Conservation (phyloP, 768 basidiomycete species). For the Fibroporia radiculosa region DNA sequence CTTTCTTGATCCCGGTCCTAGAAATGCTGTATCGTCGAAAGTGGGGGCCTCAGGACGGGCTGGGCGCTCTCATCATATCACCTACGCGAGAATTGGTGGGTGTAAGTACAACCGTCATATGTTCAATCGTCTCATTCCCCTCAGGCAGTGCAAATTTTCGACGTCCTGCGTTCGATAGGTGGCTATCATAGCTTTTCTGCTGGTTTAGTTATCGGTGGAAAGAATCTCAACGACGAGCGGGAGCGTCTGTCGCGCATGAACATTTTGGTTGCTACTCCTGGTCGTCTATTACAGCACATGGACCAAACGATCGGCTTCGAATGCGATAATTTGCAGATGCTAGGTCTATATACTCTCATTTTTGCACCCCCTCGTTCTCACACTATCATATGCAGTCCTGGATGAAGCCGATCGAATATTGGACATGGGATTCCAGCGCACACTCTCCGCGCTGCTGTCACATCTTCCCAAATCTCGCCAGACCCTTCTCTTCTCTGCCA, state of each 20-base stretch:
- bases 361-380: not conserved
- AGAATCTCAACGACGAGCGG: conserved; percentile 87
- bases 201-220: conserved; percentile 93
- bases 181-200: conserved; percentile 89
- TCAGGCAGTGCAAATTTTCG: conserved; percentile 97
- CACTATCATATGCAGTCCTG: conserved; percentile 51
- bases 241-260: conserved; percentile 92
- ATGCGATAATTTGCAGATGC: conserved; percentile 80
- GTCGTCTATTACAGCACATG: conserved; percentile 92
- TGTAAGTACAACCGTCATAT: conserved; percentile 5
- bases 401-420: conserved; percentile 97
- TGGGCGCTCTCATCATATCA: conserved; percentile 87
- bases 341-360: conserved; percentile 48
- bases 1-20: conserved; percentile 61
- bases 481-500: conserved; percentile 94
- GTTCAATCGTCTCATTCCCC: not conserved
- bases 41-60: conserved; percentile 68
- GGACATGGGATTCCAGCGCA: conserved; percentile 91
- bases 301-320: conserved; percentile 97
- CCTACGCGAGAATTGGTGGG: conserved; percentile 88
- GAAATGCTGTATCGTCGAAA: conserved; percentile 57
- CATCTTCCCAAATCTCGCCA: conserved; percentile 90
- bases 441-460: conserved; percentile 82
- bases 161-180: conserved; percentile 89
- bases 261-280: conserved; percentile 96